Evolutionary conservation across 2,329 filamentous ascomycete species (phyloP).

Genomic region (Leptographium radiaticola): DNA sequence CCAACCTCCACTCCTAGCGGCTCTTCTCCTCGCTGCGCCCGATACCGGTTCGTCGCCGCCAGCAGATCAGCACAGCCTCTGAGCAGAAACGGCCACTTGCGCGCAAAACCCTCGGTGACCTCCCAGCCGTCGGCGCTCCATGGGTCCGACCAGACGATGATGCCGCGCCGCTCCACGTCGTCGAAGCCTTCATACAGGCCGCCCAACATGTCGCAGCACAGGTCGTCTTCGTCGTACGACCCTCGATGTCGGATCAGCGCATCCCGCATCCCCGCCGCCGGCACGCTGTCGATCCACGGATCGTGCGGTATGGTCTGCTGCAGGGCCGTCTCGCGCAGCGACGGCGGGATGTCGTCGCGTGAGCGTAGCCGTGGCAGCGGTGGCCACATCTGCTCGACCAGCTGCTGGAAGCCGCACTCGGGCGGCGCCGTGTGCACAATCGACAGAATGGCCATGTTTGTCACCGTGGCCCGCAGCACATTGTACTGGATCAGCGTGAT

Average conservation of each 20-base stretch:
- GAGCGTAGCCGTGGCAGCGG: neutral
- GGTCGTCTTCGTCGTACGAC: conserved; percentile 15
- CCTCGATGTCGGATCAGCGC: conserved; percentile 15
- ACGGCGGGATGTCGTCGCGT: conserved; percentile 8
- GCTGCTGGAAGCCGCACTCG: conserved; percentile 4
- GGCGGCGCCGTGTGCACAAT: conserved; percentile 2
- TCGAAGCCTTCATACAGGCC: conserved; percentile 17
- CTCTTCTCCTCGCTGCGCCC: conserved; percentile 16
- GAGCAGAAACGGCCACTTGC: conserved; percentile 25
- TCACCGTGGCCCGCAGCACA: conserved; percentile 8
- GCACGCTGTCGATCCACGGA: conserved; percentile 17
- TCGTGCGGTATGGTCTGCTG: conserved; percentile 16
- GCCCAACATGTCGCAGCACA: conserved; percentile 17
- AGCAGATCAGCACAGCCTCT: conserved; percentile 23
- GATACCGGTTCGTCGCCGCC: conserved; percentile 26
- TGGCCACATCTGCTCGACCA: neutral
- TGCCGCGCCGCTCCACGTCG: conserved; percentile 15
- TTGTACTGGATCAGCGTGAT: conserved; percentile 12
- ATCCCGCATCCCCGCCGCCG: conserved; percentile 17
- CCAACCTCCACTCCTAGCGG: conserved; percentile 5
- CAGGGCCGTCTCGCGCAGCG: conserved; percentile 15
- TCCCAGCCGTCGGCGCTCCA: conserved; percentile 28
- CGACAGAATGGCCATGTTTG: conserved; percentile 7
- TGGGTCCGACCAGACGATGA: conserved; percentile 26
- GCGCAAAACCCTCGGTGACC: conserved; percentile 24